A percentile compares a stretch with the other conserved stretches of the same genome.
These are phyloP conservation scores for Termitomyces sp. DNA, from an alignment of 768 basidiomycete species.

Conservation along the genomic window DNA sequence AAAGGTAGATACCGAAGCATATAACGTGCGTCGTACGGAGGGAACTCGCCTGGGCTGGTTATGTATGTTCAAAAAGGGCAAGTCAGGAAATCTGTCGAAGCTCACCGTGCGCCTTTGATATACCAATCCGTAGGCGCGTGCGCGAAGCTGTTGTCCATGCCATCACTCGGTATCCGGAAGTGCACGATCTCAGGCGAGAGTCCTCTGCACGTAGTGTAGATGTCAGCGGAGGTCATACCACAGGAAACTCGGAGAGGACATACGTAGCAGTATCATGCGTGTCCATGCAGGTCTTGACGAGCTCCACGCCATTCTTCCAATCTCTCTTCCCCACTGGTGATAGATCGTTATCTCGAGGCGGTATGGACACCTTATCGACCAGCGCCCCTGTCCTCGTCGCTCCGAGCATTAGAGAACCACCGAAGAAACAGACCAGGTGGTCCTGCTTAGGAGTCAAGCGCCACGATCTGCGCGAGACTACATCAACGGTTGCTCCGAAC, in stretches of 20 bases:
- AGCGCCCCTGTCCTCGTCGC: conserved; percentile 65
- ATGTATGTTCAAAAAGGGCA: not conserved
- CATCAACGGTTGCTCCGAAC: not conserved
- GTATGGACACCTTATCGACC: conserved; percentile 53
- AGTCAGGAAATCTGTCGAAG: not conserved
- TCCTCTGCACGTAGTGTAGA: conserved; percentile 43
- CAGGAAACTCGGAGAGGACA: conserved; percentile 26
- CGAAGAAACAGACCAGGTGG: conserved; percentile 94
- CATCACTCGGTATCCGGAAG: conserved; percentile 66
- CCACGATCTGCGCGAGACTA: conserved; percentile 52
- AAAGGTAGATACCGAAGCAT: conserved; percentile 62
- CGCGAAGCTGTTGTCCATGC: conserved; percentile 34
- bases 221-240: not conserved
- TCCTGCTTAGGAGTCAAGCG: conserved; percentile 85
- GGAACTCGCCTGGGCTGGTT: conserved; percentile 31
- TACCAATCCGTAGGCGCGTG: conserved; percentile 75
- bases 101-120: conserved; percentile 77
- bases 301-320: conserved; percentile 76
- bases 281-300: conserved; percentile 84
- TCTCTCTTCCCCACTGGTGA: conserved; percentile 63
- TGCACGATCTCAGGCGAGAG: conserved; percentile 88
- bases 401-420: conserved; percentile 88
- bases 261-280: conserved; percentile 85
- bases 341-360: conserved; percentile 64
- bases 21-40: conserved; percentile 84